Conservation (phyloP, 1,284 basidiomycete species). For the Takashimella koratensis region DNA sequence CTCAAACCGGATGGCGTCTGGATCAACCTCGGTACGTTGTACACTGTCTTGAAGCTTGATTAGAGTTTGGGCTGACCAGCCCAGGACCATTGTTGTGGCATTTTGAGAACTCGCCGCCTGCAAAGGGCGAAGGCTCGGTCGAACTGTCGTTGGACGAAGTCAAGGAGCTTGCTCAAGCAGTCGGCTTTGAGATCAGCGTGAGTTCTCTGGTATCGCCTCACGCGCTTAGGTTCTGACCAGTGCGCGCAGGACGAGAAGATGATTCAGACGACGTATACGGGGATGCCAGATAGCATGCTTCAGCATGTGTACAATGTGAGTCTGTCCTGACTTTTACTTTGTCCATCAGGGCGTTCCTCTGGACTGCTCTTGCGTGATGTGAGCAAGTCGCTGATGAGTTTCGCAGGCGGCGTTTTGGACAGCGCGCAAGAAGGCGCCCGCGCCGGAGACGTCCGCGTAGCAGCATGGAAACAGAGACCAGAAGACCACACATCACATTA, state of each 20-base stretch:
- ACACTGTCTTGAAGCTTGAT: too few relatives aligned
- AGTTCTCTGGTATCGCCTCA: conserved; percentile 34
- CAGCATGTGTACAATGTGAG: conserved; percentile 74
- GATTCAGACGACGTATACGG: conserved; percentile 82
- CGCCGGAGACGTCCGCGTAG: too few relatives aligned
- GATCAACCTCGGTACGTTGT: conserved; percentile 90
- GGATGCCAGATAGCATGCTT: conserved; percentile 78
- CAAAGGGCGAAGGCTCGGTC: conserved; percentile 67
- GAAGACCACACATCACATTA: too few relatives aligned
- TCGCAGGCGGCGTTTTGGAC: too few relatives aligned
- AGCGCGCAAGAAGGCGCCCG: too few relatives aligned
- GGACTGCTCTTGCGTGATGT: too few relatives aligned
- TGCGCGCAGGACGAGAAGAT: conserved; percentile 78
- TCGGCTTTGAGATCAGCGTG: conserved; percentile 82
- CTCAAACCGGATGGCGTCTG: conserved; percentile 79
- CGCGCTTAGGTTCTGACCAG: background rate
- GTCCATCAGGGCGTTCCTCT: too few relatives aligned
- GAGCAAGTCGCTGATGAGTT: too few relatives aligned
- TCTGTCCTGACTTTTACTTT: too few relatives aligned
- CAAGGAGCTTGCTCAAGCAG: conserved; percentile 64
- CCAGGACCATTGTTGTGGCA: conserved; percentile 92
- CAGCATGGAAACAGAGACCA: too few relatives aligned
- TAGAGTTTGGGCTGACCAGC: background rate
- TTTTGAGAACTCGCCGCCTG: conserved; percentile 66
- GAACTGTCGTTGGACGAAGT: conserved; percentile 88